phyloP scores from a whole-genome alignment of 192 early-diverging fungal genomes.

The Linnemannia schmuckeri region DNA sequence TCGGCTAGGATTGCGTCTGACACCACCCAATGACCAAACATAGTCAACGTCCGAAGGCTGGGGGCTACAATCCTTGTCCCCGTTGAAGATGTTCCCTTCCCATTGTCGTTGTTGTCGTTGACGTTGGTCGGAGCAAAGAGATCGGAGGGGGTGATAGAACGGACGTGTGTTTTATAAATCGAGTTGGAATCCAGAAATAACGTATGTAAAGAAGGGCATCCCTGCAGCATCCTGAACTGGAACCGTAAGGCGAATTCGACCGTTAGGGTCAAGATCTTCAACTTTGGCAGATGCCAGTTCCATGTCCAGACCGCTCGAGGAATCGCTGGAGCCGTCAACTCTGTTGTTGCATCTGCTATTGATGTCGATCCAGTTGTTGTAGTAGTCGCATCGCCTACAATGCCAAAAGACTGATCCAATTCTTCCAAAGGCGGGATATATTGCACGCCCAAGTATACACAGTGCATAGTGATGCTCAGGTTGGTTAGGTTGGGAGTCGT shows the following conservation, averaged over 20 bases:
- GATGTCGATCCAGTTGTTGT: not conserved
- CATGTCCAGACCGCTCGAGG: not conserved
- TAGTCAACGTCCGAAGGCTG: too few species aligned
- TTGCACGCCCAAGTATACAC: not conserved
- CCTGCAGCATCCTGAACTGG: not conserved
- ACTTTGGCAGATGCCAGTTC: not conserved
- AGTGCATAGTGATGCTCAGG: not conserved
- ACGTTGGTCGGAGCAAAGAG: too few species aligned
- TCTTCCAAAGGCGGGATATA: not conserved
- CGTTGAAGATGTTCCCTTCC: too few species aligned
- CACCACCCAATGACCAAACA: too few species aligned
- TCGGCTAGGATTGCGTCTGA: too few species aligned
- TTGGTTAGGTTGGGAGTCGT: not conserved
- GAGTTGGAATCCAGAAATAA: not conserved
- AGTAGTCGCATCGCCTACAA: not conserved
- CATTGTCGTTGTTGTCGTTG: too few species aligned
- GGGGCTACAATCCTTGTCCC: too few species aligned
- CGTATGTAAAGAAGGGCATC: not conserved
- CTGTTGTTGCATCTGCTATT: too few species aligned
- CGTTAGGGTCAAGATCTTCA: not conserved
- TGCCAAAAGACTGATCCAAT: not conserved
- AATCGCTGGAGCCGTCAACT: not conserved
- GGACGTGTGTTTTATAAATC: not conserved
- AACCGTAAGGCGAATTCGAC: not conserved
- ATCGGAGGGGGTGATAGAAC: too few species aligned